phyloP scores from a whole-genome alignment of 805 yeast species.

The Maudiozyma serrabonitensis region DNA sequence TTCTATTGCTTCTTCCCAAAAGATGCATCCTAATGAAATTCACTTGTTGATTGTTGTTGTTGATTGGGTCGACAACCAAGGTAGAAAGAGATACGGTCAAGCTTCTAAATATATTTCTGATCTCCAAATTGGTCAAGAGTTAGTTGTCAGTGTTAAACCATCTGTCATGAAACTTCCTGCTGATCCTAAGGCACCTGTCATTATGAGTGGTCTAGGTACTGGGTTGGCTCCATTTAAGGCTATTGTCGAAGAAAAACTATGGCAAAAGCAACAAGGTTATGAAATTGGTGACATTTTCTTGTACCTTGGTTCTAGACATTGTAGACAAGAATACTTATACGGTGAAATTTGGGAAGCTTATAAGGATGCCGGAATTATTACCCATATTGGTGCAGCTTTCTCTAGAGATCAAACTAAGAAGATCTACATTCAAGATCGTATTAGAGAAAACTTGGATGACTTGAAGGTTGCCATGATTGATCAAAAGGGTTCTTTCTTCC shows the following conservation, averaged over 20 bases:
- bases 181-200: constrained; percentile 75
- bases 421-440: constrained; percentile 90
- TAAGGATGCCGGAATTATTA: constrained; percentile 80
- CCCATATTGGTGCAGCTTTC: constrained; percentile 95
- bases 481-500: constrained; percentile 81
- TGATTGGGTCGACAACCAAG: constrained; percentile 84
- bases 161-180: constrained; percentile 96
- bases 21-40: constrained; percentile 80
- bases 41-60: constrained; percentile 91
- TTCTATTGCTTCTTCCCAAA: constrained; percentile 94
- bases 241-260: constrained; percentile 86
- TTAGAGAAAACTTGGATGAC: constrained; percentile 62
- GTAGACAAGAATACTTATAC: constrained; percentile 86
- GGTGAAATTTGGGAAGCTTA: constrained; percentile 98
- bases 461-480: constrained; percentile 71
- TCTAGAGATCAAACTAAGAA: constrained; percentile 94
- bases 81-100: constrained; percentile 84
- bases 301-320: constrained; percentile 90
- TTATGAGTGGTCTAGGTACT: constrained; percentile 96
- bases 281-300: constrained; percentile 83
- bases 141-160: constrained; percentile 91
- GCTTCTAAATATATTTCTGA: constrained; percentile 86
- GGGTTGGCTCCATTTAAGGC: constrained; percentile 99
- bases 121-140: constrained; percentile 66
- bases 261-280: constrained; percentile 83